Conservation (phyloP, 345 rosid species). For the Salix caprea region DNA sequence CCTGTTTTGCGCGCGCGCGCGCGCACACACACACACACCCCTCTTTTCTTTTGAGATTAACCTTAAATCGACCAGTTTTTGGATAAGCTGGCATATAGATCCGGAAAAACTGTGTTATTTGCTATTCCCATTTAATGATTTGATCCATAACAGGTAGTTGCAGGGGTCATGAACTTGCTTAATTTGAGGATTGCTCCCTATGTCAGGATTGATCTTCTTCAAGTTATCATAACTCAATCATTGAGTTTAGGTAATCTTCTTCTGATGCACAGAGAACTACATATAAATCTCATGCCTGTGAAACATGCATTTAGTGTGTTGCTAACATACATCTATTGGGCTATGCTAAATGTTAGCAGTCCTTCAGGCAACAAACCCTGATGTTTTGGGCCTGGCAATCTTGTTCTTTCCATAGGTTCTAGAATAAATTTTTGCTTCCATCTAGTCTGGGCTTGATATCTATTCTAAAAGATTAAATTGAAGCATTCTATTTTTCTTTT, state of each 20-base stretch:
- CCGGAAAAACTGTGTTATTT: background rate
- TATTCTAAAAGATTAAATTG: background rate
- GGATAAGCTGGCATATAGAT: background rate
- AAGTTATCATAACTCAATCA: conserved; percentile 57
- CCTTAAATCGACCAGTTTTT: background rate
- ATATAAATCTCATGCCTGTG: background rate
- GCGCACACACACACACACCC: background rate
- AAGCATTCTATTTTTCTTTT: background rate
- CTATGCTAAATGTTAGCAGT: background rate
- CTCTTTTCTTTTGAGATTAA: background rate
- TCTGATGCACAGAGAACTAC: too few species aligned
- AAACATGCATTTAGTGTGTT: background rate
- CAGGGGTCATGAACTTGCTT: conserved; percentile 73
- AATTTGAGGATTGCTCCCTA: conserved; percentile 70
- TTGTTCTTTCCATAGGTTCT: background rate
- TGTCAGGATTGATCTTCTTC: conserved; percentile 72
- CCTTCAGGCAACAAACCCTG: background rate
- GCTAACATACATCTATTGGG: background rate
- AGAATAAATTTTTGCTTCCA: background rate
- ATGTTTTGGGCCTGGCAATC: background rate
- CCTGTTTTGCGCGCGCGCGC: too few species aligned
- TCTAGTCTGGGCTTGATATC: background rate
- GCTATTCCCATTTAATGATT: conserved; percentile 16
- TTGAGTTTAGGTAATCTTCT: conserved; percentile 37
- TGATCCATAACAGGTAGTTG: conserved; percentile 59